Conservation (phyloP, 2,329 filamentous ascomycete species). For the Scedosporium boydii region DNA sequence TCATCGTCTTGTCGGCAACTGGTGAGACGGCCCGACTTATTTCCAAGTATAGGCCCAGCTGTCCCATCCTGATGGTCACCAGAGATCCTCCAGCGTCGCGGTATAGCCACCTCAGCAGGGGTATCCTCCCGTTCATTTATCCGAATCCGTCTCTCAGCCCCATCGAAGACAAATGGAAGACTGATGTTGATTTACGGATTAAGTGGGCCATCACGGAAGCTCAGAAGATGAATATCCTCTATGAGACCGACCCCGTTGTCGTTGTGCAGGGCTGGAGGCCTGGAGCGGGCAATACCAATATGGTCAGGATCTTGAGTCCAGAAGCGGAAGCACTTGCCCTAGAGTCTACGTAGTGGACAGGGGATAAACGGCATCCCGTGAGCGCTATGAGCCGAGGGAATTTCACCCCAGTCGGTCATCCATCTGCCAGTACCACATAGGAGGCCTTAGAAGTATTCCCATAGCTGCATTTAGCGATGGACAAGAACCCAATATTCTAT, state of each 20-base stretch:
- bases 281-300: not conserved
- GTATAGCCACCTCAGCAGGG: slow-evolving; percentile 92
- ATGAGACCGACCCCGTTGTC: not conserved
- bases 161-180: not conserved
- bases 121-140: slow-evolving; percentile 65
- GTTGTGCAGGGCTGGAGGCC: slow-evolving; percentile 3
- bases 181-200: not conserved
- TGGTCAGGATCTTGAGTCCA: not conserved
- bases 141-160: not conserved
- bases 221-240: not conserved
- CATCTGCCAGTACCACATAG: too few species aligned
- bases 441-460: too few species aligned
- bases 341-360: not conserved
- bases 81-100: slow-evolving; percentile 74
- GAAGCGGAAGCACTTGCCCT: not conserved
- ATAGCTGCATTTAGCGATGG: too few species aligned
- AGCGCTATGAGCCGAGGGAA: too few species aligned
- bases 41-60: slow-evolving; percentile 97
- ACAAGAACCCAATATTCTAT: not conserved
- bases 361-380: not conserved
- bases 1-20: slow-evolving; percentile 91
- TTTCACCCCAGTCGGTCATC: too few species aligned
- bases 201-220: slow-evolving; percentile 1
- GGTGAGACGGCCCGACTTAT: slow-evolving; percentile 89
- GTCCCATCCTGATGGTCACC: slow-evolving; percentile 98